phyloP scores from a whole-genome alignment of 2,329 filamentous ascomycete genomes.

The Chaetomium globosum region DNA sequence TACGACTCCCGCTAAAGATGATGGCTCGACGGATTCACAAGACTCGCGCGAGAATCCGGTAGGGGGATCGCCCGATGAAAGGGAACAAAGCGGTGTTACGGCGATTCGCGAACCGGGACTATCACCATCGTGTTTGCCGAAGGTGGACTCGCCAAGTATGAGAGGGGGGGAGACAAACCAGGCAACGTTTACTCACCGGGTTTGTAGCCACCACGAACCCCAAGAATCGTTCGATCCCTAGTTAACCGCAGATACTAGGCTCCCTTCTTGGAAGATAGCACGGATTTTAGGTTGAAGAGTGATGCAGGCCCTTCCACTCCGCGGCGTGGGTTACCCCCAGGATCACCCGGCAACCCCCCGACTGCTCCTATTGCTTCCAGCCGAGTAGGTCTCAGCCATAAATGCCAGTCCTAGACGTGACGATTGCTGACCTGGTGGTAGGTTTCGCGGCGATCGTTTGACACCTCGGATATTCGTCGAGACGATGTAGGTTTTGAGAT shows the following conservation, averaged over 20 bases:
- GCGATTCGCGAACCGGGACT: background rate
- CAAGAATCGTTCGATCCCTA: background rate
- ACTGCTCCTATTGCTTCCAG: background rate
- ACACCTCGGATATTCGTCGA: background rate
- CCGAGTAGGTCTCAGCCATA: constrained; percentile 1
- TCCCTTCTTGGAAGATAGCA: background rate
- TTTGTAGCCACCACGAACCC: background rate
- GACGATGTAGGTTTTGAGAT: background rate
- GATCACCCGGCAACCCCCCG: background rate
- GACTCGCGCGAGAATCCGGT: background rate
- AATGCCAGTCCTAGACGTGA: no score
- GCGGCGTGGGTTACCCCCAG: background rate
- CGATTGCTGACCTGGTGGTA: background rate
- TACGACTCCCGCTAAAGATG: background rate
- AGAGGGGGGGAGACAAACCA: background rate
- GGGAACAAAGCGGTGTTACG: background rate
- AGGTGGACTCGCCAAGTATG: background rate
- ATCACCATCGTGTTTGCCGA: background rate
- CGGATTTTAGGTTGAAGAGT: background rate
- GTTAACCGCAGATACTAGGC: background rate
- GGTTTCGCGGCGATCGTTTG: constrained; percentile 3
- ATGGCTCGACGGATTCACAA: background rate
- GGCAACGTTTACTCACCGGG: background rate
- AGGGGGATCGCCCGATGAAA: background rate
- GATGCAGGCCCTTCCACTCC: background rate